A percentile compares a stretch with the other conserved stretches of the same genome.
Conservation (phyloP, 768 basidiomycete genomes). For the Calvatia gigantea region DNA sequence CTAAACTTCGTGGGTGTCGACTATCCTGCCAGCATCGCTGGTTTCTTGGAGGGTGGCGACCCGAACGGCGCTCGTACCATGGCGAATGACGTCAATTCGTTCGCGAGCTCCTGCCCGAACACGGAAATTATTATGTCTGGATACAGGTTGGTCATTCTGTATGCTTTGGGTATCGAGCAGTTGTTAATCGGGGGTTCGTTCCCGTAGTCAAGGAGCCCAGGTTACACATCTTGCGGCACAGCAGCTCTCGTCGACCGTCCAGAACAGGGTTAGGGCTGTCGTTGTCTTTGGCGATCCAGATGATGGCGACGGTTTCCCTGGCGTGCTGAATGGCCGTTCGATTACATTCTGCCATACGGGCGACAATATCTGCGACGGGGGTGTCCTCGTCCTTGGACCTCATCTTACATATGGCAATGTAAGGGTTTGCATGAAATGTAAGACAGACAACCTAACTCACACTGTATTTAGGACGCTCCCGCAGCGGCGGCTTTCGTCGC, state of each 20-base stretch:
- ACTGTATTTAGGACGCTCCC: neutral
- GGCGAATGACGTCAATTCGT: slow-evolving; percentile 27
- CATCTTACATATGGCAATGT: slow-evolving; percentile 24
- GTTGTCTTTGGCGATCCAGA: slow-evolving; percentile 30
- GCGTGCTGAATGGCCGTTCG: slow-evolving; percentile 20
- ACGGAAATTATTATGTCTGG: slow-evolving; percentile 32
- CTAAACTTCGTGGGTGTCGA: slow-evolving; percentile 34
- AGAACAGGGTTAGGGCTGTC: slow-evolving; percentile 15
- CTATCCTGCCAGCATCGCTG: slow-evolving; percentile 31
- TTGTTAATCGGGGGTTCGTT: neutral
- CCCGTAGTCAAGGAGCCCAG: slow-evolving; percentile 25
- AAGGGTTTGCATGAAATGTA: neutral
- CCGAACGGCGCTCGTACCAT: slow-evolving; percentile 29
- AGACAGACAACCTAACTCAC: neutral
- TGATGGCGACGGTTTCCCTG: slow-evolving; percentile 25
- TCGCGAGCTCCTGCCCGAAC: slow-evolving; percentile 26
- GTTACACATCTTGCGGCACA: slow-evolving; percentile 15
- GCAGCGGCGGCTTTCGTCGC: slow-evolving; percentile 2
- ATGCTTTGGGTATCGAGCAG: neutral
- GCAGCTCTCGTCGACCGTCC: slow-evolving; percentile 13
- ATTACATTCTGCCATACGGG: slow-evolving; percentile 28
- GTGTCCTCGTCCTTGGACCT: slow-evolving; percentile 19
- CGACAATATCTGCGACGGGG: slow-evolving; percentile 30
- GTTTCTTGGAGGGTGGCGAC: slow-evolving; percentile 36
- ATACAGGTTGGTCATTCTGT: slow-evolving; percentile 23